A percentile compares a stretch with the other conserved stretches of the same genome.
These are phyloP conservation scores for Pseudodiploospora longispora DNA, from an alignment of 2,329 filamentous ascomycete genomes.

Conservation along the genomic window DNA sequence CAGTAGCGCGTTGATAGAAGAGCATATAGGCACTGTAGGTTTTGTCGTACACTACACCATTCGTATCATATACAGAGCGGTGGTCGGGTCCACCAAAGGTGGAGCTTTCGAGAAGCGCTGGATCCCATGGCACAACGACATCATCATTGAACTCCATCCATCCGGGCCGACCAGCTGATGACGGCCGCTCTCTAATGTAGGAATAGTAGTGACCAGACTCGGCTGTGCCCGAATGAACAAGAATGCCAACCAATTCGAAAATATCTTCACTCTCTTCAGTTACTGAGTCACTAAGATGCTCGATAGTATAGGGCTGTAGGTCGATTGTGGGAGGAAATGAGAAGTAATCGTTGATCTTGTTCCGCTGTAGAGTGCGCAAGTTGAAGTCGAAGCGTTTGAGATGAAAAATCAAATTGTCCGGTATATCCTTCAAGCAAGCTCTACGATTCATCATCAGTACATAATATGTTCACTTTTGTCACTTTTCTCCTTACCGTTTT, in stretches of 20 bases:
- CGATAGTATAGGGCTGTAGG: conserved; percentile 84
- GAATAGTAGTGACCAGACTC: conserved; percentile 98
- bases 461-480: too few relatives aligned
- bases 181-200: conserved; percentile 75
- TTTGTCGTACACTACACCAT: conserved; percentile 51
- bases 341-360: conserved; percentile 94
- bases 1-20: conserved; percentile 80
- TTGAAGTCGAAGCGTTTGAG: conserved; percentile 85
- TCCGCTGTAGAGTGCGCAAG: conserved; percentile 65
- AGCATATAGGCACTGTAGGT: conserved; percentile 92
- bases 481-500: conserved; percentile 51
- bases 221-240: conserved; percentile 87
- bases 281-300: conserved; percentile 61
- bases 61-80: conserved; percentile 36
- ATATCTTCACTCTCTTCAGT: conserved; percentile 55
- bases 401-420: conserved; percentile 92
- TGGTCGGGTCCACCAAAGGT: conserved; percentile 72
- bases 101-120: conserved; percentile 59
- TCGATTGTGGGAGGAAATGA: conserved; percentile 77
- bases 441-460: conserved; percentile 29
- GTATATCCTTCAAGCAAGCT: conserved; percentile 84
- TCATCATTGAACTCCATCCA: conserved; percentile 97
- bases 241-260: conserved; percentile 89
- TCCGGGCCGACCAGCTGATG: conserved; percentile 33
- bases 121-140: conserved; percentile 69